Conservation (phyloP, 768 basidiomycete genomes). For the Kwoniella dendrophila region DNA sequence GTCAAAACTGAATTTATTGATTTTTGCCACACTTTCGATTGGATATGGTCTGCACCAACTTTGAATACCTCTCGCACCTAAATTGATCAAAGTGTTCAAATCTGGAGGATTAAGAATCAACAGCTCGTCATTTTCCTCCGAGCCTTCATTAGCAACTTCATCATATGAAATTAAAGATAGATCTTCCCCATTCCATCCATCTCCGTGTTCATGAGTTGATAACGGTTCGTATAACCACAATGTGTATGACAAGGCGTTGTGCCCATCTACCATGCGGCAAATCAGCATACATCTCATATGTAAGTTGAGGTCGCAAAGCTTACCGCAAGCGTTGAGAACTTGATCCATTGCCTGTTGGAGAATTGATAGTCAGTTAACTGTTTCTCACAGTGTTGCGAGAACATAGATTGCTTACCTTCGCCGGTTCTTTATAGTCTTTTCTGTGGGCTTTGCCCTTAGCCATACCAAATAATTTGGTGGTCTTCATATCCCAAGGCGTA, state of each 20-base stretch:
- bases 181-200: slow-evolving; percentile 67
- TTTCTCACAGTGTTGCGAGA: background rate
- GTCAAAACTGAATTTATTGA: slow-evolving; percentile 72
- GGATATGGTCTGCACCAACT: slow-evolving; percentile 89
- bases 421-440: slow-evolving; percentile 42
- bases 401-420: slow-evolving; percentile 30
- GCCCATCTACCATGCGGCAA: slow-evolving; percentile 77
- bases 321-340: slow-evolving; percentile 61
- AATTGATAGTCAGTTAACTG: background rate
- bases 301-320: slow-evolving; percentile 61
- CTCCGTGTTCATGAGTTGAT: slow-evolving; percentile 78
- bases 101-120: slow-evolving; percentile 30
- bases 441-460: slow-evolving; percentile 40
- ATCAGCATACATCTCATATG: slow-evolving; percentile 62
- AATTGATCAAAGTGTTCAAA: slow-evolving; percentile 29
- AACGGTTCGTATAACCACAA: slow-evolving; percentile 81
- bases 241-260: slow-evolving; percentile 74
- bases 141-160: slow-evolving; percentile 22
- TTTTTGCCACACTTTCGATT: slow-evolving; percentile 70
- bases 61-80: slow-evolving; percentile 76
- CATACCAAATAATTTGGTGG: slow-evolving; percentile 62
- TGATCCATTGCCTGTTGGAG: slow-evolving; percentile 37
- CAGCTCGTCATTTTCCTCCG: slow-evolving; percentile 29
- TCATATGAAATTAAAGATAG: slow-evolving; percentile 51
- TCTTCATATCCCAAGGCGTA: slow-evolving; percentile 93